These are phyloP conservation scores for Batkoa obscura DNA, from an alignment of 371 early-diverging fungal genomes.

Conservation along the genomic window DNA sequence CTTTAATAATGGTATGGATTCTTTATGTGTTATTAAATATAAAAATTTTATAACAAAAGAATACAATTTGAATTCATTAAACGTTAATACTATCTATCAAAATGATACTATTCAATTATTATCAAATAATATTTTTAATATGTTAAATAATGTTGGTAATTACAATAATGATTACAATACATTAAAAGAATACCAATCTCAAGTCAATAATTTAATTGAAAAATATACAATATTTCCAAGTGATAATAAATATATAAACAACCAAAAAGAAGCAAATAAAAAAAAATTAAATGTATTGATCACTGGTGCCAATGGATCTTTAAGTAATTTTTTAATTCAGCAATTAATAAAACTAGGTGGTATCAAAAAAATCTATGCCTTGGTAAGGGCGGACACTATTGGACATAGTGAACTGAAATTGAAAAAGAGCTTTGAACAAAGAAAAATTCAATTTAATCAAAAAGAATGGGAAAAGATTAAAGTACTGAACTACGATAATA, in stretches of 20 bases:
- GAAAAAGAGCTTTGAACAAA: neutral
- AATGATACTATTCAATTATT: neutral
- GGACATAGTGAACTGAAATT: no score
- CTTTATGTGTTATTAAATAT: neutral
- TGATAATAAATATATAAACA: neutral
- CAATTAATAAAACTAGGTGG: neutral
- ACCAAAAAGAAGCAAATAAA: constrained; percentile 4
- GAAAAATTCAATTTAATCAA: neutral
- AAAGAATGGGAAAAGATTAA: neutral
- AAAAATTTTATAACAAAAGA: neutral
- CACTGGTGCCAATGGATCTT: neutral
- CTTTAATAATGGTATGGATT: constrained; percentile 1
- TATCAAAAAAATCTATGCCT: neutral
- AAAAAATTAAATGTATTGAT: neutral
- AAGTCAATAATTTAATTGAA: neutral
- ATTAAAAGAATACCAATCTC: neutral
- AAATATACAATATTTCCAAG: neutral
- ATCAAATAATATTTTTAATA: neutral
- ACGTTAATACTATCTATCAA: neutral
- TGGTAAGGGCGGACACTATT: no score
- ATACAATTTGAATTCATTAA: neutral
- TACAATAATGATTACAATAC: neutral
- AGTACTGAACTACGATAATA: neutral
- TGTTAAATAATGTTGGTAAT: neutral
- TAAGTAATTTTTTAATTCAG: neutral